Base-by-base conservation (phyloP, 1,139 yeast genomes). In the Pneumocystis jirovecii region DNA sequence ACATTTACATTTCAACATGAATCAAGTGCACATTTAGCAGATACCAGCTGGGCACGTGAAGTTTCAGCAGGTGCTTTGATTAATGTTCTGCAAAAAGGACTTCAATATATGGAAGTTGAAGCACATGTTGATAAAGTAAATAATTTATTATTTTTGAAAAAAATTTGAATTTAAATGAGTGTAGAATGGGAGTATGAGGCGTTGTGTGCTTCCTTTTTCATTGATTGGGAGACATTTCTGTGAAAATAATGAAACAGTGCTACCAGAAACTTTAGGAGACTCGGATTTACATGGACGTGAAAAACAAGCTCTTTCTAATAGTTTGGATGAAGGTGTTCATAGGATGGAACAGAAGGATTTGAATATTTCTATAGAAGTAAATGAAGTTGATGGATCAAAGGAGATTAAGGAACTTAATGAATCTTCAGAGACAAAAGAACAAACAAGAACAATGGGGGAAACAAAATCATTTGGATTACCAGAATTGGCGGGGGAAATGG, bases 1-100 rank as follows among this genome's bases (percentile, higher is more conserved):
- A 93, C 96, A 0, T 85, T 82, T 72, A 95, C 97, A 0, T 76
- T 93, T 62, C 89, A 87, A 69, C 86, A 87, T 70, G 93, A 89
- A 71, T 79, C 93, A 1, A 77, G 81, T 37, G 85, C 89, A 25
- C 80, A 82, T 69, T 77, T 78, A 42, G 80, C 82, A 69, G 96
- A 90, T 66, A 74, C 75, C 5, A 74, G 77, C 63, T 81, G 81
- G 68, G 77, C 78, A 0, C 76, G 78, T 31, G 76, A 80, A 50
- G 80, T 86, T 40, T 83, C 87, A 1, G 76, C 87, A 1, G 97
- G 97, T 0, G 83, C 89, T 67, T 77, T 91, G 35, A 95, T 91
- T 15, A 83, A 84, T 71, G 77, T 91, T 64, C 85, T 91, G 0
- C 97, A 91, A 72, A 87, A 85, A 73, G 97, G 97, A 1, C 83